Evolutionary conservation across 805 yeast genomes (phyloP), one percentile per base, ranked within the genome.

Genomic region (Blastobotrys chiropterorum): DNA sequence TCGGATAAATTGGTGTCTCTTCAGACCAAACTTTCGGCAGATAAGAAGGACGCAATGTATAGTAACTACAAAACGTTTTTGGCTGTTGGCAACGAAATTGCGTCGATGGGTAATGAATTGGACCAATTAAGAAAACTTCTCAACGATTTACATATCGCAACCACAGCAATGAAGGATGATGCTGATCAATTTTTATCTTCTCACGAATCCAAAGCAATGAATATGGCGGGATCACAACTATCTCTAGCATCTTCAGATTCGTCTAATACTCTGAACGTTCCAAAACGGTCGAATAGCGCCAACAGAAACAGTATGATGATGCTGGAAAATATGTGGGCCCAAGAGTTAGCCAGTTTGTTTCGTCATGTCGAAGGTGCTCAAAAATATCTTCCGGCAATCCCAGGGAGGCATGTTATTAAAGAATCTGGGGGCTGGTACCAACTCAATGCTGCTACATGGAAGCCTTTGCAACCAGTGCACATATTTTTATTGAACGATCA

Each of bases 291-390:
- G 14, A 16, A 15, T 6, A 19, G 38, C 38, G 70, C 72, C 49
- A 89, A 85, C 63, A 72, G 95, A 43, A 80, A 83, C 54, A 82
- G 90, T 50, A 80, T 89, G 48, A 60, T 85, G 49, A 79, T 86
- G 50, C 70, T 90, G 48, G 92, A 87, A 64, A 82, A 82, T 60
- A 79, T 86, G 73, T 89, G 97, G 96, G 85, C 82, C 14, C 73
- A 74, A 43, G 89, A 86, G 62, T 71, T 90, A 62, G 79, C 78
- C 50, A 76, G 80, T 6, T 69, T 90, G 48, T 89, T 84, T 66
- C 81, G 81, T 59, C 88, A 85, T 56, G 95, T 90, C 14, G 96
- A 90, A 57, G 95, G 96, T n/a, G 90, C 95, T 0, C 90, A 86
- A 59, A 86, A 86, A 61, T 80, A 77, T 54, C 73, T 90, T 39